Conservation (phyloP, 495 filamentous ascomycete species). For the Achaetomiella virescens region DNA sequence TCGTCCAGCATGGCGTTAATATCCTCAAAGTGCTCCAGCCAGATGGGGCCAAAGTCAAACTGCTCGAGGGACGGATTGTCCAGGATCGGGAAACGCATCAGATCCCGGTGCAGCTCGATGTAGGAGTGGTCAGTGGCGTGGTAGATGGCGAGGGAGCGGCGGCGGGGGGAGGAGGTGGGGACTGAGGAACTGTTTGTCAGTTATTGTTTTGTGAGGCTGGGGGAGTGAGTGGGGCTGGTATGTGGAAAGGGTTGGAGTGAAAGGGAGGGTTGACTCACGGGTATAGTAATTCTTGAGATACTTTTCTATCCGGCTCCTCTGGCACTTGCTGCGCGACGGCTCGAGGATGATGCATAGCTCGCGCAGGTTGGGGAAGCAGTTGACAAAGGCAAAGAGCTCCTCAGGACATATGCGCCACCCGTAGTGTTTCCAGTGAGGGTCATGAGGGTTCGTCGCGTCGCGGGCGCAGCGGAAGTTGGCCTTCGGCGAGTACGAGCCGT, state of each 20-base stretch:
- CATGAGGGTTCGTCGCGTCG: not conserved
- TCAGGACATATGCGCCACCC: slow-evolving; percentile 9
- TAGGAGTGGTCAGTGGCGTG: not conserved
- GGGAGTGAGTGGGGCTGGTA: not conserved
- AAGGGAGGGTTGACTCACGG: not conserved
- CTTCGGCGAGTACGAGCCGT: not conserved
- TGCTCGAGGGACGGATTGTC: no score
- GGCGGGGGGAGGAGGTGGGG: not conserved
- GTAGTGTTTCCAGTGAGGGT: not conserved
- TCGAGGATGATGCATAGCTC: slow-evolving; percentile 21
- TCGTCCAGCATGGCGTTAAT: not conserved
- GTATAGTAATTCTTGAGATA: slow-evolving; percentile 5
- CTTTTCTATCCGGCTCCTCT: not conserved
- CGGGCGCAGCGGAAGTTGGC: slow-evolving; percentile 5
- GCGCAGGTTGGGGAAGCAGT: slow-evolving; percentile 19
- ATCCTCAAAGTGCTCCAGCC: no score
- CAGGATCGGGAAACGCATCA: not conserved
- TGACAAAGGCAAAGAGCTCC: slow-evolving; percentile 12
- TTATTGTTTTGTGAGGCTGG: no score
- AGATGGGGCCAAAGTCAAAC: no score
- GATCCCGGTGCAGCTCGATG: not conserved
- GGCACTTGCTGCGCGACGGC: not conserved
- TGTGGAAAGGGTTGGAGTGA: not conserved
- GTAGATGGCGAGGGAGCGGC: not conserved
- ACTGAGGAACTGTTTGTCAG: no score